Evolutionary conservation across 345 rosid species (phyloP).

Genomic region (Chamaenerion angustifolium): DNA sequence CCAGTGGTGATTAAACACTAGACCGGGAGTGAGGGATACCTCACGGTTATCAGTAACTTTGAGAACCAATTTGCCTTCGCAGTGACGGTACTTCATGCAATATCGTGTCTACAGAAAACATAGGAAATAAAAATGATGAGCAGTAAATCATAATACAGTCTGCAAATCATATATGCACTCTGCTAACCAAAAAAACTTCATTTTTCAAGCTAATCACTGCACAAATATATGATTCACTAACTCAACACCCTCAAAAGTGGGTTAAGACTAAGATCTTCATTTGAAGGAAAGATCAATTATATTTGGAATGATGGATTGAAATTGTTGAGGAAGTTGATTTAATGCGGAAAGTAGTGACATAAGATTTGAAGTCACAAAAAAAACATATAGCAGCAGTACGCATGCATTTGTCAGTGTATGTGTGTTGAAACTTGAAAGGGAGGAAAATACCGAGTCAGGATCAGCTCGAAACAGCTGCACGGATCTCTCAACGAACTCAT

Average conservation of each 20-base stretch:
- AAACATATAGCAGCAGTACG: neutral
- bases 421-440: neutral
- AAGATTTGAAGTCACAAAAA: neutral
- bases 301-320: too few species aligned
- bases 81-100: slow-evolving; percentile 79
- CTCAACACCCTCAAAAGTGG: too few species aligned
- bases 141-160: neutral
- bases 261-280: too few species aligned
- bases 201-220: too few species aligned
- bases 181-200: too few species aligned
- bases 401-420: neutral
- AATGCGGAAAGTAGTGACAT: neutral
- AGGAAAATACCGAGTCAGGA: slow-evolving; percentile 57
- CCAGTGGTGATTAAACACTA: too few species aligned
- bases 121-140: neutral
- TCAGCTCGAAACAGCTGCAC: slow-evolving; percentile 74
- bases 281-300: too few species aligned
- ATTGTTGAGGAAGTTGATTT: too few species aligned
- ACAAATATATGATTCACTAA: too few species aligned
- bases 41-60: slow-evolving; percentile 97
- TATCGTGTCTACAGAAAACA: slow-evolving; percentile 57
- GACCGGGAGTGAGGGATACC: slow-evolving; percentile 18
- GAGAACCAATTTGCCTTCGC: slow-evolving; percentile 91
- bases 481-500: slow-evolving; percentile 69
- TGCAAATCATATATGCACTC: neutral